Percentiles rank a stretch among this genome's conserved stretches.
Evolutionary conservation across 495 filamentous ascomycete species (phyloP).

Genomic region (Lindgomyces ingoldianus): DNA sequence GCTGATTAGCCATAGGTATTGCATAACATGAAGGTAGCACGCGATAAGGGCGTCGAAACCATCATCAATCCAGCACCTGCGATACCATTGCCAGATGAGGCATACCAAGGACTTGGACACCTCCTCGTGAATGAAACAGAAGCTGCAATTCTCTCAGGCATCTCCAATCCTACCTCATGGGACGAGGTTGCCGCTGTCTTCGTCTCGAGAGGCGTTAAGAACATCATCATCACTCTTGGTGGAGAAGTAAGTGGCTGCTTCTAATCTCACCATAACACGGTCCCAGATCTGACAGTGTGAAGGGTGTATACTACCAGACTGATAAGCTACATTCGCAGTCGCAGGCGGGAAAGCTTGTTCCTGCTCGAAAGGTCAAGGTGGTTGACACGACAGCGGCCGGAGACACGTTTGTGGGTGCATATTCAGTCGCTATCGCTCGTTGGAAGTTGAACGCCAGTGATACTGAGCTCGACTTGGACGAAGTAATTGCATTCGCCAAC

Average conservation of each 20-base stretch:
- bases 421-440: constrained; percentile 67
- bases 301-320: constrained; percentile 40
- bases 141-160: constrained; percentile 67
- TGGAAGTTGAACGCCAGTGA: constrained; percentile 50
- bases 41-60: constrained; percentile 55
- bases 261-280: neutral
- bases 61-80: constrained; percentile 82
- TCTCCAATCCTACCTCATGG: constrained; percentile 39
- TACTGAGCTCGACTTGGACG: constrained; percentile 41
- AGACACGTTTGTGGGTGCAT: constrained; percentile 90
- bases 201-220: constrained; percentile 65
- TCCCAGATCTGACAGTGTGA: neutral
- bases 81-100: constrained; percentile 61
- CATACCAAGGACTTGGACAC: constrained; percentile 69
- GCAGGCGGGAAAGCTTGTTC: constrained; percentile 38
- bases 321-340: constrained; percentile 16
- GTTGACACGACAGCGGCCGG: constrained; percentile 94
- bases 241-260: constrained; percentile 61
- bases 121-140: constrained; percentile 92
- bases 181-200: constrained; percentile 53
- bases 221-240: constrained; percentile 82
- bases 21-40: constrained; percentile 60
- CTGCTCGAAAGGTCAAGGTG: constrained; percentile 64
- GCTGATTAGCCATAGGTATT: constrained; percentile 44
- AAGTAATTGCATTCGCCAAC: constrained; percentile 67